phyloP scores from a whole-genome alignment of 768 basidiomycete genomes.

The Psilocybe subaeruginosa region DNA sequence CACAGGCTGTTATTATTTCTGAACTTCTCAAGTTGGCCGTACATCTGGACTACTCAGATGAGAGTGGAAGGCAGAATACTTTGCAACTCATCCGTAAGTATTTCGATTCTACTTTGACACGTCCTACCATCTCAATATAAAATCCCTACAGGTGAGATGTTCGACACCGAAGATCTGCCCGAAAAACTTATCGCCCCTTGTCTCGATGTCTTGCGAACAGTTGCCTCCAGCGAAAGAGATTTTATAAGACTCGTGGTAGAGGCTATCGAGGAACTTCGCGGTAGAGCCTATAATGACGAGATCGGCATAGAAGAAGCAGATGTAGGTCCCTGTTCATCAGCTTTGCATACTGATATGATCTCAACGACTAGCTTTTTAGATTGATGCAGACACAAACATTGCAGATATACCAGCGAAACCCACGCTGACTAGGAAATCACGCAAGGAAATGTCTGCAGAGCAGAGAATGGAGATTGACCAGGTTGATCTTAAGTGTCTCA shows the following conservation, averaged over 20 bases:
- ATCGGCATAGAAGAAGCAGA: conserved; percentile 27
- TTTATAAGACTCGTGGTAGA: conserved; percentile 89
- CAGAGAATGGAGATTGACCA: conserved; percentile 59
- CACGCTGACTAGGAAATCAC: conserved; percentile 13
- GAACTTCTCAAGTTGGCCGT: conserved; percentile 83
- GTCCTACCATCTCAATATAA: not conserved
- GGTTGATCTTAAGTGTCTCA: conserved; percentile 75
- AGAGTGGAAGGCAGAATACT: conserved; percentile 89
- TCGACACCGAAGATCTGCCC: conserved; percentile 71
- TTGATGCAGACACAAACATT: not conserved
- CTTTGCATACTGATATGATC: not conserved
- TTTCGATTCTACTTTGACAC: not conserved
- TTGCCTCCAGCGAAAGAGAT: conserved; percentile 79
- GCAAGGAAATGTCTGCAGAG: conserved; percentile 55
- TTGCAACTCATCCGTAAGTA: conserved; percentile 80
- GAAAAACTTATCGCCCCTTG: conserved; percentile 70
- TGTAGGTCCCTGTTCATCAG: conserved; percentile 14
- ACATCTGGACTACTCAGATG: conserved; percentile 88
- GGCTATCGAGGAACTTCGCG: conserved; percentile 80
- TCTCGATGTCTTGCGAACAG: conserved; percentile 78
- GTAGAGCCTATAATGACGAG: conserved; percentile 42
- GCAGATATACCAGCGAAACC: not conserved
- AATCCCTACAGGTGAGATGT: conserved; percentile 70
- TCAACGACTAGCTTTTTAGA: not conserved
- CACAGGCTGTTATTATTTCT: conserved; percentile 70